Evolutionary conservation across 73 alveolate species (phyloP).

Genomic region (Paraurostyla sp.): DNA sequence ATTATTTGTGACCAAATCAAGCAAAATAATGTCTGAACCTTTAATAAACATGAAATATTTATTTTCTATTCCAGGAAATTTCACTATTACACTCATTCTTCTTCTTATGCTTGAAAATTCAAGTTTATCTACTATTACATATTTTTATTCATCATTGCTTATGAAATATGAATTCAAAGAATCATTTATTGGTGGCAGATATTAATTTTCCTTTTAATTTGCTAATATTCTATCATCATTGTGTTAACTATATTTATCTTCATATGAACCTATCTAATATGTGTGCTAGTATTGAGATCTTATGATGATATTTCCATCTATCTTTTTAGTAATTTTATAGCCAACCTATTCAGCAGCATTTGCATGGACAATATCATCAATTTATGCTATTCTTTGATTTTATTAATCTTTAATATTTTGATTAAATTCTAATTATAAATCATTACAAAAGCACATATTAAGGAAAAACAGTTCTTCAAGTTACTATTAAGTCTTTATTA

Average conservation of each 20-base stretch:
- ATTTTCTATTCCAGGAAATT: not conserved
- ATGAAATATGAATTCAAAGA: too few species aligned
- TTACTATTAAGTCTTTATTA: not conserved
- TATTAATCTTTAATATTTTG: not conserved
- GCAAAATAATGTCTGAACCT: constrained; percentile 25
- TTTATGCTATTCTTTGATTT: not conserved
- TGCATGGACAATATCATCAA: not conserved
- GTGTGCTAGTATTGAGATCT: too few species aligned
- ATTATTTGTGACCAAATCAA: not conserved
- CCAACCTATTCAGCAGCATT: not conserved
- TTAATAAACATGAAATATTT: not conserved
- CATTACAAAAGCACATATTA: constrained; percentile 18
- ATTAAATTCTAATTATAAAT: not conserved
- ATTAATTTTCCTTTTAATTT: too few species aligned
- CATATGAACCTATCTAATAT: too few species aligned
- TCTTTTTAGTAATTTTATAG: not conserved
- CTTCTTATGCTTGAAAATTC: constrained; percentile 93
- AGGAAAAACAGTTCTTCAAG: not conserved
- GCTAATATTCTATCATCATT: too few species aligned
- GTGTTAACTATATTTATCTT: too few species aligned
- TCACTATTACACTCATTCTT: constrained; percentile 91
- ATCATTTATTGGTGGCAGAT: too few species aligned
- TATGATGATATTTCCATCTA: not conserved
- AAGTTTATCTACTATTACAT: constrained; percentile 78
- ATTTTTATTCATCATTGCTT: too few species aligned